phyloP scores from a whole-genome alignment of 225 moss, liverwort and hornwort species.

The Bryum argenteum region DNA sequence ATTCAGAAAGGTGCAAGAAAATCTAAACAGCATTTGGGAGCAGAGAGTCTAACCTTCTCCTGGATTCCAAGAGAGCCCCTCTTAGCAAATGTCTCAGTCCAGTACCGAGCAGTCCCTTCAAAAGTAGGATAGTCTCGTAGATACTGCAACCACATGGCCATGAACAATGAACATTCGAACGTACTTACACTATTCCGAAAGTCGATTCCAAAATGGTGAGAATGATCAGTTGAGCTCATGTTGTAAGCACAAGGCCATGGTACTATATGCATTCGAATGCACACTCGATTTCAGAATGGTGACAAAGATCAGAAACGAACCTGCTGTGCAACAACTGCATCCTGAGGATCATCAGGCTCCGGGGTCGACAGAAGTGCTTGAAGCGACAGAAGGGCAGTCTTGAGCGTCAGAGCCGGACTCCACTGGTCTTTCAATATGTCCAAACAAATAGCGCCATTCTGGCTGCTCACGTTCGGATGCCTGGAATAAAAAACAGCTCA shows the following conservation, averaged over 20 bases:
- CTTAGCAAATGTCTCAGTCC: constrained; percentile 99
- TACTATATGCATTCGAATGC: no score
- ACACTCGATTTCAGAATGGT: no score
- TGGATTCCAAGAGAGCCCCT: constrained; percentile 82
- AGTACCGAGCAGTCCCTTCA: constrained; percentile 88
- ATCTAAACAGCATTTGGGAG: constrained; percentile 10
- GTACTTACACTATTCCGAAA: background rate
- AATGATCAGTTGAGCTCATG: no score
- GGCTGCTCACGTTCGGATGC: constrained; percentile 99
- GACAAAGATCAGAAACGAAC: constrained; percentile 30
- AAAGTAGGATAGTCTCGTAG: constrained; percentile 80
- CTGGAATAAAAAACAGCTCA: constrained; percentile 39
- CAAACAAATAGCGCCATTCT: constrained; percentile 97
- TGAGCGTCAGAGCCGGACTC: constrained; percentile 96
- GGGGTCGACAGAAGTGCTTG: constrained; percentile 96
- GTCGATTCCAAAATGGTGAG: no score
- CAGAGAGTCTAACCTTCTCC: constrained; percentile 69
- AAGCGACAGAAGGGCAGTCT: constrained; percentile 91
- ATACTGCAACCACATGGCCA: constrained; percentile 58
- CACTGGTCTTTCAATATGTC: constrained; percentile 98
- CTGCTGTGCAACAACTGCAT: constrained; percentile 98
- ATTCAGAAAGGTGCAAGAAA: constrained; percentile 10
- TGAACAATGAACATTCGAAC: background rate
- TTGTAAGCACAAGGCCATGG: background rate
- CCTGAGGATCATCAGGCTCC: constrained; percentile 96